Conservation (phyloP, 2,329 filamentous ascomycete species). For the Magnaporthiopsis poae region DNA sequence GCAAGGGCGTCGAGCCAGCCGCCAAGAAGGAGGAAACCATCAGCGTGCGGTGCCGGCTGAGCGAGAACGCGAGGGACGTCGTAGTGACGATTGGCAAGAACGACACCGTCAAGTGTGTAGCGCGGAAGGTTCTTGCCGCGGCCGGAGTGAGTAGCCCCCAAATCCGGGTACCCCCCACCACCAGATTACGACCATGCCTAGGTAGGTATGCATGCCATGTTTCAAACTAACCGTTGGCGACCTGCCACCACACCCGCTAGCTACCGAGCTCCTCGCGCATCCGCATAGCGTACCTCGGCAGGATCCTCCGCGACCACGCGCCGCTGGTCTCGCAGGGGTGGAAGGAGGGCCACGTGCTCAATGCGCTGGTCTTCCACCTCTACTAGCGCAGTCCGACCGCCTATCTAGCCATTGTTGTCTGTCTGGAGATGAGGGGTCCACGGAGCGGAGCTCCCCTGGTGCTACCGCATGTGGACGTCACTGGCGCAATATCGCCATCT, state of each 20-base stretch:
- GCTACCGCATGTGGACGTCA: background rate
- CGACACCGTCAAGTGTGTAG: conserved; percentile 56
- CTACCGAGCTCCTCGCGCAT: conserved; percentile 50
- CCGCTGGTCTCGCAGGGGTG: conserved; percentile 63
- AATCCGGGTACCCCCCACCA: background rate
- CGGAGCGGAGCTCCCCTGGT: too few relatives aligned
- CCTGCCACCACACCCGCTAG: conserved; percentile 26
- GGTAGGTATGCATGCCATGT: background rate
- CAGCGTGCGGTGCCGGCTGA: conserved; percentile 52
- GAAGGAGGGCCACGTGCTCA: conserved; percentile 65
- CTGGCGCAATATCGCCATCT: background rate
- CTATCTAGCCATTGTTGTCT: background rate
- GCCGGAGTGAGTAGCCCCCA: conserved; percentile 41
- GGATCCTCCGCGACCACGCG: conserved; percentile 59
- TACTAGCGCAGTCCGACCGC: background rate
- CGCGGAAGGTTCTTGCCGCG: conserved; percentile 53
- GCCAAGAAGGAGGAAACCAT: conserved; percentile 40
- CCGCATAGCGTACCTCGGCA: conserved; percentile 71
- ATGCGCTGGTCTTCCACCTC: conserved; percentile 56
- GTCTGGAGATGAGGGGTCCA: background rate
- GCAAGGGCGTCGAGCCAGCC: conserved; percentile 34
- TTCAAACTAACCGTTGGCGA: background rate
- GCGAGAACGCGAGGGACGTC: conserved; percentile 57
- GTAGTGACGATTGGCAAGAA: conserved; percentile 44
- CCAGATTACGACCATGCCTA: background rate